Base-by-base conservation (phyloP, 202 grass and related monocot species). In the Panicum virgatum region DNA sequence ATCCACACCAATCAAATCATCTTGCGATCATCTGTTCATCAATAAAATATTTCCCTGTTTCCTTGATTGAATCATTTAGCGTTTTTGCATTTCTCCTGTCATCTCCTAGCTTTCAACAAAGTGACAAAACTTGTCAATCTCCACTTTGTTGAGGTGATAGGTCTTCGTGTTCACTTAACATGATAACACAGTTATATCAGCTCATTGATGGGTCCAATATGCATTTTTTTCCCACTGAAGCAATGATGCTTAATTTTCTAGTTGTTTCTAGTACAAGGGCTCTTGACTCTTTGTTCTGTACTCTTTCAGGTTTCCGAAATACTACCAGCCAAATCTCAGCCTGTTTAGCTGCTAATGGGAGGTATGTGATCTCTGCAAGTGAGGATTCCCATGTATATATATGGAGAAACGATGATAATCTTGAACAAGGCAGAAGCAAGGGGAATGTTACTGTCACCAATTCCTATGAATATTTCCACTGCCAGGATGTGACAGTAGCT, bases 291-390 rank as follows among this genome's bases (percentile, higher is more conserved):
- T 51, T 64, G 67, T 64, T 85, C 54, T 76, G 51, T 79, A 76
- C 36, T 37, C 7, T 89, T 83, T 82, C 82, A 97, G 95, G 95
- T 72, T 95, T 98, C 74, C 95, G 92, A 19, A 98, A 98, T 69
- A 98, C 92, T 19, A 88, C 69, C 79, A 98, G 95, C 84, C 95
- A 98, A 83, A 98, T 98, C 64, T 91, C 90, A 64, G 92, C 95
- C 39, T 88, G 88, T 76, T 79, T 93, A 30, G 90, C 88, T 34
- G 65, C 90, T 11, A 89, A 94, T 38, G 86, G 95, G 50, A 93
- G 89, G 45, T 92, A 90, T 69, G 88, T 95, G 76, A 87, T 98
- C 63, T 98, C 87, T 44, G 95, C 95, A 14, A 98, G 95, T 39
- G 95, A 95, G 82, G 86, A 95, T 68, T 98, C 95, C 37, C 82